These are phyloP conservation scores for Calocybe indica DNA, from an alignment of 768 basidiomycete genomes.

Conservation along the genomic window DNA sequence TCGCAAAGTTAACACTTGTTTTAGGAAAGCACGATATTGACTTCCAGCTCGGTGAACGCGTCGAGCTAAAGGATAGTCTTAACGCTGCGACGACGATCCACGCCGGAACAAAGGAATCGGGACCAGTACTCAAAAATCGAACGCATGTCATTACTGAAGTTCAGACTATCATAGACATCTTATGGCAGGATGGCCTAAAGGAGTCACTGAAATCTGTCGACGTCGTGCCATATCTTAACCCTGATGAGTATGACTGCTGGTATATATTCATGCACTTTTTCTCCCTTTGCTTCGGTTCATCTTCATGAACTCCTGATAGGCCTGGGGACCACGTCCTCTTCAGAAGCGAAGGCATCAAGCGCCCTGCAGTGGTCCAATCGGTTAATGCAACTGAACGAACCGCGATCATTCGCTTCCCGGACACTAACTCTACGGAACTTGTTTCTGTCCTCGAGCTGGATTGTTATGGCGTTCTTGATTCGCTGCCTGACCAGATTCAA, in stretches of 20 bases:
- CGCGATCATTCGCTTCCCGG: constrained; percentile 55
- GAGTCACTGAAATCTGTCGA: constrained; percentile 58
- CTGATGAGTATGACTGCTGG: constrained; percentile 93
- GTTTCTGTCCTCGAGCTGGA: constrained; percentile 87
- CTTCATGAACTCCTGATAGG: constrained; percentile 36
- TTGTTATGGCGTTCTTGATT: constrained; percentile 65
- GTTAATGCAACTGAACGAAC: constrained; percentile 71
- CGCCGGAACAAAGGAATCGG: constrained; percentile 40
- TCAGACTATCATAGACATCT: constrained; percentile 57
- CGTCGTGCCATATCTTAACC: constrained; percentile 77
- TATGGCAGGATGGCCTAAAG: constrained; percentile 84
- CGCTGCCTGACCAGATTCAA: constrained; percentile 32
- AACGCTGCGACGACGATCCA: constrained; percentile 56
- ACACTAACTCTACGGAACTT: constrained; percentile 49
- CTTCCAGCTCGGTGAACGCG: constrained; percentile 70
- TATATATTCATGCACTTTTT: constrained; percentile 17
- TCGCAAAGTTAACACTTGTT: constrained; percentile 59
- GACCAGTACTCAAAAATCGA: constrained; percentile 44
- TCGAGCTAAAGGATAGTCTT: constrained; percentile 46
- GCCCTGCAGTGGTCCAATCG: constrained; percentile 70
- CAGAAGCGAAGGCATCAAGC: constrained; percentile 65
- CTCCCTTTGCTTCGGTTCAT: not conserved
- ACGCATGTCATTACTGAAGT: constrained; percentile 67
- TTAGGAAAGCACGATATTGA: constrained; percentile 54
- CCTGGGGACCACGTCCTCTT: constrained; percentile 89